Conservation (phyloP, 129 eudicot genomes). For the Escallonia rubra region DNA sequence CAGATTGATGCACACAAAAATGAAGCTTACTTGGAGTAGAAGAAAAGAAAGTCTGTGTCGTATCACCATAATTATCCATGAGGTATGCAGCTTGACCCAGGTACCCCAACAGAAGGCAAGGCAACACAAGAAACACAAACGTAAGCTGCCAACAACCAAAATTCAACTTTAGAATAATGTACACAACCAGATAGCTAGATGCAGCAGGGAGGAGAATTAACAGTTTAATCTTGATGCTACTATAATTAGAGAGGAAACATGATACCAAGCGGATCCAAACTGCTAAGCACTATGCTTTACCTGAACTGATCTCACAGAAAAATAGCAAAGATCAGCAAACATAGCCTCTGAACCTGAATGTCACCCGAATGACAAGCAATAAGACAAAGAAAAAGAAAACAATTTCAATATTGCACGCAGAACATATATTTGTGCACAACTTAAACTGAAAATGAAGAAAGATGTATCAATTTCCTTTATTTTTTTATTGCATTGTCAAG, state of each 20-base stretch:
- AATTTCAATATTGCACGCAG: not conserved
- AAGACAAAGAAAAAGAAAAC: not conserved
- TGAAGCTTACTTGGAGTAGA: conserved; percentile 76
- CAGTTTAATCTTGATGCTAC: not conserved
- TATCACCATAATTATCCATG: conserved; percentile 77
- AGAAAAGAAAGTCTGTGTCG: conserved; percentile 83
- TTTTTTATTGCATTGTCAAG: not conserved
- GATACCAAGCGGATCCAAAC: not conserved
- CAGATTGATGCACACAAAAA: not conserved
- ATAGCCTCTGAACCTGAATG: conserved; percentile 96
- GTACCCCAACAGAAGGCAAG: conserved; percentile 95
- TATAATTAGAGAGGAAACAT: not conserved
- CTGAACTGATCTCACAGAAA: conserved; percentile 97
- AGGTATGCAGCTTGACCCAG: conserved; percentile 99
- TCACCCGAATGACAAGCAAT: conserved; percentile 1
- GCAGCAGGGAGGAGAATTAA: not conserved
- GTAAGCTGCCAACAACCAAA: conserved; percentile 68
- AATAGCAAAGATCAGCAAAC: conserved; percentile 99
- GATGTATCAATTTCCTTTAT: too few relatives aligned
- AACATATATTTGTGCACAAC: not conserved
- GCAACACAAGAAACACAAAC: conserved; percentile 85
- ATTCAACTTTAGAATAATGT: not conserved
- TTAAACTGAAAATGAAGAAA: too few relatives aligned
- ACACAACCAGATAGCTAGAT: not conserved
- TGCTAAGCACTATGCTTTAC: conserved; percentile 27